These are phyloP conservation scores for Amaranthus hypochondriacus DNA, from an alignment of 148 eudicot genomes.

Conservation along the genomic window DNA sequence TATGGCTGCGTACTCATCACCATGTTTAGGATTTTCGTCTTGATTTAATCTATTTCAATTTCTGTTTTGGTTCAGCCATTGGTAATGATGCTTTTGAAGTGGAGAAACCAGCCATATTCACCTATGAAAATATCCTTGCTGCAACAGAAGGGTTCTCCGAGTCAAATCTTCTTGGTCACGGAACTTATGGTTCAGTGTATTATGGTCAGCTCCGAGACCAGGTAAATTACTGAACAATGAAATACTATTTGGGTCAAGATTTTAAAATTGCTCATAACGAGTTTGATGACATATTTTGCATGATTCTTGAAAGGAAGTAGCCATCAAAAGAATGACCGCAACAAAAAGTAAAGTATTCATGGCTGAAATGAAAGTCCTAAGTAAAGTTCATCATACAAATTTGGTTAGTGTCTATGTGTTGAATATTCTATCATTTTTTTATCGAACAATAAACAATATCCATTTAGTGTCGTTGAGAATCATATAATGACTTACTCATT, in stretches of 20 bases:
- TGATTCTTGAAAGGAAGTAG: constrained; percentile 59
- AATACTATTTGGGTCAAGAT: background rate
- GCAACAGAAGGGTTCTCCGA: constrained; percentile 86
- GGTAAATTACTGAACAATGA: constrained; percentile 35
- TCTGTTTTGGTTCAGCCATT: constrained; percentile 41
- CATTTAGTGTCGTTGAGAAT: background rate
- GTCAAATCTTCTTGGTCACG: constrained; percentile 90
- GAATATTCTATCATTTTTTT: background rate
- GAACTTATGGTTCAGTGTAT: constrained; percentile 91
- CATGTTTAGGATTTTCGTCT: background rate
- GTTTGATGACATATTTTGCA: constrained; percentile 1
- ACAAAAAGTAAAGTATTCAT: constrained; percentile 83
- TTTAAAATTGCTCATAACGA: background rate
- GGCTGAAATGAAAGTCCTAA: constrained; percentile 92
- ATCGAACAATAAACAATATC: background rate
- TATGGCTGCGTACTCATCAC: background rate
- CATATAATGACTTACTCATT: constrained; percentile 22
- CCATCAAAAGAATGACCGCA: constrained; percentile 94
- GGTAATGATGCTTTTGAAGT: constrained; percentile 78
- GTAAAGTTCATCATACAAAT: constrained; percentile 95
- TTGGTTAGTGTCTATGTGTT: constrained; percentile 45
- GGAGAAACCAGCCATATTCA: constrained; percentile 85
- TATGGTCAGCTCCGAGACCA: constrained; percentile 81
- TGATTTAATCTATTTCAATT: background rate
- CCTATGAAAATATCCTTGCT: constrained; percentile 58